Evolutionary conservation across 345 rosid species (phyloP), one percentile per base, ranked within the genome.

Genomic region (Lepidium aucheri): DNA sequence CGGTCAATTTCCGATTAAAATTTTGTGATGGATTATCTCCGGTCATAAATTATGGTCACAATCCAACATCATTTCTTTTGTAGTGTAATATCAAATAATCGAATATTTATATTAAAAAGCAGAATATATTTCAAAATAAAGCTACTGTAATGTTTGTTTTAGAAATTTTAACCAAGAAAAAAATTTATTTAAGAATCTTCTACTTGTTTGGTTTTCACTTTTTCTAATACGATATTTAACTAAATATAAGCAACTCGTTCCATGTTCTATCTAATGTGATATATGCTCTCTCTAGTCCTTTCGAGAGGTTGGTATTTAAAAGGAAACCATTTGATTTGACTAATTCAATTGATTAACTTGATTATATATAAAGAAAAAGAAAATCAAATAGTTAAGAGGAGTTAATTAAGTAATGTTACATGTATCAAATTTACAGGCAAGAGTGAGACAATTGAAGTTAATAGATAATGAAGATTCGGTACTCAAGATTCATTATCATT

Each of bases 321-420:
- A 40, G 6, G 20, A 38, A 28, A 59, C 30, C 58, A 17, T 59
- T 40, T 39, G 72, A 68, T 39, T 20, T 50, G 66, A 69, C 43
- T 49, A 40, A 30, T 41, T 39, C 4, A 59, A 1, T 69, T 69
- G 66, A 61, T 46, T 53, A 16, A 43, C 24, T 16, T 46, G 40
- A 42, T 16, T 40, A n/a, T 6, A 7, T 16, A 26, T n/a, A 1
- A 46, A 2, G 2, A 14, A 50, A 22, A 1, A 50, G 0, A 8
- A 5, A 14, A 34, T 6, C 40, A 18, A 55, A 60, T 7, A 7
- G 16, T 3, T 42, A 43, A 68, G 9, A 28, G 40, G 42, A 68
- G 40, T 47, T 46, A 38, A 68, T 46, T 36, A 36, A 68, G 57
- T 38, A 28, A 44, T 58, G 50, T 58, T 18, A 49, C 34, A 68